Base-by-base conservation (phyloP, 2,329 filamentous ascomycete species). In the Amesomyces nigricolor region DNA sequence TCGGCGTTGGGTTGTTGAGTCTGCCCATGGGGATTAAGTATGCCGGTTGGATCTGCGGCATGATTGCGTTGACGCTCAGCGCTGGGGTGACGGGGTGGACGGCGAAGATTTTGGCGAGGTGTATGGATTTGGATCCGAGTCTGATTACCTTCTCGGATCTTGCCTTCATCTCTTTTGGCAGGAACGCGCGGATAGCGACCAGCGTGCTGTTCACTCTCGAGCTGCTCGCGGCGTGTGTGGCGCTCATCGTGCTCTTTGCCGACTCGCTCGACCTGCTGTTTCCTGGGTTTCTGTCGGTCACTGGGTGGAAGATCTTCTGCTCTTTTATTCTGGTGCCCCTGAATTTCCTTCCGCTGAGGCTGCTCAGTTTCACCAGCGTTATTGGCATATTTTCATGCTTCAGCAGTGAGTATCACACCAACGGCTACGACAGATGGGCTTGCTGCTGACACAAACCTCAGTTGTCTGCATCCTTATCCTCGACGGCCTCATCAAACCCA, bases 121-220 rank as follows among this genome's bases (percentile, higher is more conserved):
- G 92, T 70, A 86, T 96, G 75, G 87, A 96, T 62, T 81, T 90
- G 19, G 89, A 96, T 71, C 81, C 80, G 57, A 88, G 83, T 49
- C 82, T 96, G 61, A 91, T 96, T 65, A 96, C 92, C 2, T 97
- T 96, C 70, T 94, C 91, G 35, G 92, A 97, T 67, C 76, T 97
- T 47, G 94, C 92, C 2, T 96, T 87, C 66, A 86, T 95, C 63
- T 91, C 90, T 17, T 96, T 95, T 69, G 92, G 92, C 8, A 81
- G 85, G 14, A 85, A 82, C 56, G 92, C 91, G 37, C 86, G 92
- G 37, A 76, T 96, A 35, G 80, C 87, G 30, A 92, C 89, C 7
- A 95, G 90, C 59, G 75, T 95, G 0, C 77, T 97, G 14, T 97
- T 97, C 72, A 91, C 86, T 10, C 69, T 97, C 43, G 92, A 97